Evolutionary conservation across 2,329 filamentous ascomycete genomes (phyloP).

Genomic region (Monilinia vaccinii-corymbosi): DNA sequence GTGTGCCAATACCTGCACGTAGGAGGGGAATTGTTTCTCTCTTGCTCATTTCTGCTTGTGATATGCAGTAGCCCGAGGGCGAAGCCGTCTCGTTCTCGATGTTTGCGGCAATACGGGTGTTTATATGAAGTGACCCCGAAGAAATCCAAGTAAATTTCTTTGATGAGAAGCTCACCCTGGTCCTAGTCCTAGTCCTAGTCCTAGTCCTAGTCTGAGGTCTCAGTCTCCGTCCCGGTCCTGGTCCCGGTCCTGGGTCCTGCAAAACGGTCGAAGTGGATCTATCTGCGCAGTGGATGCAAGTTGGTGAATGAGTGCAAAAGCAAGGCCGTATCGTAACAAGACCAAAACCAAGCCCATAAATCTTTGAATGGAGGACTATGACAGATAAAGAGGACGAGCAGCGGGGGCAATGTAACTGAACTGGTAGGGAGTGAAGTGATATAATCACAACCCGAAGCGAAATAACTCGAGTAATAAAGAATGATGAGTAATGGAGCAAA

Average conservation of each 20-base stretch:
- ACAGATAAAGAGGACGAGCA: no score
- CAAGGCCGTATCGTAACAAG: slow-evolving; percentile 7
- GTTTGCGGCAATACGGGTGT: background rate
- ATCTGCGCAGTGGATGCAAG: background rate
- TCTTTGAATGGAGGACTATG: no score
- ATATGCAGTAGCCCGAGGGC: slow-evolving; percentile 9
- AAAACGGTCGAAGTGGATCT: slow-evolving; percentile 8
- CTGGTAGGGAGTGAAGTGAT: no score
- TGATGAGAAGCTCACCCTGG: background rate
- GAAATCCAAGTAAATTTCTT: slow-evolving; percentile 1
- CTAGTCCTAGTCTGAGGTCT: no score
- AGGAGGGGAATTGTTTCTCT: slow-evolving; percentile 25
- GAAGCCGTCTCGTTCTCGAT: background rate
- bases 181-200: no score
- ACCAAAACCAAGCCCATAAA: background rate
- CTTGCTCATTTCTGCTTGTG: slow-evolving; percentile 28
- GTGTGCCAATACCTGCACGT: slow-evolving; percentile 31
- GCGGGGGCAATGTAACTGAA: no score
- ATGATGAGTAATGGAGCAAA: no score
- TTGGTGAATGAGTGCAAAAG: background rate
- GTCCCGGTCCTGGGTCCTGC: background rate
- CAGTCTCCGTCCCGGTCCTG: background rate
- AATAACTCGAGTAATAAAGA: no score
- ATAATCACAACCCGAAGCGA: no score
- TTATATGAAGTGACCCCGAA: background rate